Evolutionary conservation across 805 yeast genomes (phyloP), one percentile per base, ranked within the genome.

Genomic region (Hagleromyces aurorensis): DNA sequence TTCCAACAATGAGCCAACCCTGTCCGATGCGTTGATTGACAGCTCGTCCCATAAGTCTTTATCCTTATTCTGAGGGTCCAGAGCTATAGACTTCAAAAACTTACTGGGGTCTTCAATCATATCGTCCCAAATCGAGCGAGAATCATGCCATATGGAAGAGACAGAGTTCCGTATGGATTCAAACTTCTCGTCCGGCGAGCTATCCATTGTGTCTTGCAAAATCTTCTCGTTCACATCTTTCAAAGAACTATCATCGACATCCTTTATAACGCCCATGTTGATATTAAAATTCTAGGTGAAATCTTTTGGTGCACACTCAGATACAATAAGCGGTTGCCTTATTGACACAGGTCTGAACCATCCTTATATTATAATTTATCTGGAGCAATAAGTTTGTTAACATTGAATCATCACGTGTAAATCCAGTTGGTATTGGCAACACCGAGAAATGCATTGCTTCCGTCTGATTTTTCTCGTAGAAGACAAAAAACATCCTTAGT

Each of bases 1-100:
- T 13, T 51, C 54, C 13, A 52, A 29, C 21, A 52, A 39, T 17
- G 53, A 56, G 13, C 39, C 44, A 26, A 44, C 32, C 13, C 41
- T 40, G 13, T 41, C 49, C 10, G 41, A 37, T 12, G 37, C 37
- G 23, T 37, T 40, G 21, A 40, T 27, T 5, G 27, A 29, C 21
- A 40, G 27, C n/a, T 36, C 37, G 7, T 40, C 40, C 44, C 41
- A 40, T 7, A 37, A 17, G 19, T 40, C 46, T 12, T 33, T 33
- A 19, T 37, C 41, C 19, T 23, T 27, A n/a, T 37, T 25, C 13
- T 29, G 29, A 23, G 20, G 14, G 10, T 21, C 27, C 6, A 33
- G 19, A 17, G 39, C 26, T 3, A 37, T 27, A 16, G 34, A 32
- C 12, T 30, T 33, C 16, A 28, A 21, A 19, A 37, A 26, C 14